Base-by-base conservation (phyloP, 306 rosid species). In the Cajanus cajan region DNA sequence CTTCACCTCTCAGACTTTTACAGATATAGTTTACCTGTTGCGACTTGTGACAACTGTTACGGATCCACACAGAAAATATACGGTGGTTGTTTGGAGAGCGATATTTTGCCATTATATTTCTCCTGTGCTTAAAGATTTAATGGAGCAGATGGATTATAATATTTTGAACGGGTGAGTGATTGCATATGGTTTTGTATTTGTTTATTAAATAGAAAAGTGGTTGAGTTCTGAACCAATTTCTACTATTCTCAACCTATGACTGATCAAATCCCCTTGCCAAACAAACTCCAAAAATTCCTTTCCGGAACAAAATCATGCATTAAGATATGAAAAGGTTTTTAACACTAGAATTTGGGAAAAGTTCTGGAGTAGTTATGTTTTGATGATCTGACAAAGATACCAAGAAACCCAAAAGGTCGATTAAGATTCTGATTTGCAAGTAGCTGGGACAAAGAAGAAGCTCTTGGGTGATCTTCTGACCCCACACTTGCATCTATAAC, bases 341-440 rank as follows among this genome's bases (percentile, higher is more conserved):
- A 76, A 66, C 51, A 59, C 45, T 66, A 80, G 40, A 52, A 65
- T 66, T 81, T 66, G 58, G 57, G 63, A 65, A n/a, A 72, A 36
- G 71, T 66, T 84, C 58, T 51, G 39, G 82, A 82, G 84, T 78
- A 63, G 90, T 86, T 87, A 71, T 84, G 89, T 77, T 78, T 70
- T 78, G 78, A 65, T 83, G 90, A 84, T 83, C 48, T 80, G 90
- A 88, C 87, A 85, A 84, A 85, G 89, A 88, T 88, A 82, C 79
- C 76, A 74, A 76, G 78, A 79, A 85, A 80, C 88, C 77, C 73
- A 75, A 86, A 82, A 41, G 73, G 59, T 70, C 11, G 84, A 90
- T 90, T 87, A 85, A 70, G 93, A 91, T 91, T 91, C 88, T 83
- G 97, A 91, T 90, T 87, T 91, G 77, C 82, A 51, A 79, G 83